Base-by-base conservation (phyloP, 306 rosid genomes). In the Castanea sativa region DNA sequence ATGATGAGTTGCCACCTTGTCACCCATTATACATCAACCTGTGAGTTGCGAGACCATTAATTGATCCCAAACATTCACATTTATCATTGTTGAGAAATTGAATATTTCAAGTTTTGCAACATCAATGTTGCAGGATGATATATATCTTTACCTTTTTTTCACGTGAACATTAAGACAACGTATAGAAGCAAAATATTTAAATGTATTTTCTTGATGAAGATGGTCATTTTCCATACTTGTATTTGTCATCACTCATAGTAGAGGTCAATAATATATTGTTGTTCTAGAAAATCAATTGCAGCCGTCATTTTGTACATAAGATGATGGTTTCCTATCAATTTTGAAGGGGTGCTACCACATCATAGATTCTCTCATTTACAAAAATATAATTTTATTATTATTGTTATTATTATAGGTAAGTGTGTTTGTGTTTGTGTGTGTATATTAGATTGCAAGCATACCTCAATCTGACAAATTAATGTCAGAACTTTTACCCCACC, bases 371-470 rank as follows among this genome's bases (percentile, higher is more conserved):
- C 65, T 59, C 65, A 59, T 23, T 10, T 23, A 10, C 25, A 9
- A 14, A 27, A 27, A 11, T 21, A 58, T 21, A 41, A 7, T 41
- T 41, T 41, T 41, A 2, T 41, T 41, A 2, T 41, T 41, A 41
- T 23, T n/a, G n/a, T n/a, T 23, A 23, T 41, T 41, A 41, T 41
- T 41, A 41, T 41, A 41, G 12, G 45, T 7, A 41, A 41, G 45
- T 41, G 45, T 8, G 45, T 41, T 41, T 41, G 45, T 7, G 45
- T 7, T 35, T 41, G 45, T 41, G 45, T 8, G 45, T 41, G 12
- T 8, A 58, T 58, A 58, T 58, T 8, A 21, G 64, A 61, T 41
- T 38, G 72, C 67, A 73, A 79, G 81, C 20, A 52, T 18, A 64
- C 52, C 60, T 71, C 33, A 35, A 51, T 27, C 53, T 55, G 51